Evolutionary conservation across 83 land plant genomes (phyloP).

Genomic region (Diphasiastrum complanatum): DNA sequence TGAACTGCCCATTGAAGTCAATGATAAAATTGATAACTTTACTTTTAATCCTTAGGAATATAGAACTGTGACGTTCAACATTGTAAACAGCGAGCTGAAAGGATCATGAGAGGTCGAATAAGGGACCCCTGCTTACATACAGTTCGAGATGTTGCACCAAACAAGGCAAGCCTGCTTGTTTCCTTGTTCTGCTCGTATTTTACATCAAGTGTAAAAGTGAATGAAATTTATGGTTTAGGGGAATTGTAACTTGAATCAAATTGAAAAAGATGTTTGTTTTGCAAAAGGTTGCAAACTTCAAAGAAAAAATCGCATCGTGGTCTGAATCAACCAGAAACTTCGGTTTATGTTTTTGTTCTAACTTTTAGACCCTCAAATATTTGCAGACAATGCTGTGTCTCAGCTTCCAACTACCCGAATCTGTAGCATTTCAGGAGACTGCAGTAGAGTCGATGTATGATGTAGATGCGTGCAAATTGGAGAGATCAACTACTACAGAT

Average conservation of each 20-base stretch:
- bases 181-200: neutral
- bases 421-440: too few relatives aligned
- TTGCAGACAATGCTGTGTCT: conserved; percentile 33
- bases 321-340: too few relatives aligned
- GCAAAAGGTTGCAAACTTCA: neutral
- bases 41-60: neutral
- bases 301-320: too few relatives aligned
- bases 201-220: neutral
- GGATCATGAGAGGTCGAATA: conserved; percentile 9
- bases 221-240: neutral
- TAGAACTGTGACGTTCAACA: conserved; percentile 6
- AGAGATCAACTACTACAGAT: too few relatives aligned
- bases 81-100: conserved; percentile 24
- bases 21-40: neutral
- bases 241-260: neutral
- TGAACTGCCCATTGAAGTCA: conserved; percentile 4
- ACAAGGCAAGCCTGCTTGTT: conserved; percentile 21
- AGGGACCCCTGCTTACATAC: conserved; percentile 7
- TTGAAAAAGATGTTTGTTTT: neutral
- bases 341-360: neutral
- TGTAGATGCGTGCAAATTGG: too few relatives aligned
- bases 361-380: neutral
- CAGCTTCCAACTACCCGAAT: conserved; percentile 29
- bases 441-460: too few relatives aligned
- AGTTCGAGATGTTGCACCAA: conserved; percentile 33